Evolutionary conservation across 768 basidiomycete species (phyloP).

Genomic region (Amanita brunnescens): DNA sequence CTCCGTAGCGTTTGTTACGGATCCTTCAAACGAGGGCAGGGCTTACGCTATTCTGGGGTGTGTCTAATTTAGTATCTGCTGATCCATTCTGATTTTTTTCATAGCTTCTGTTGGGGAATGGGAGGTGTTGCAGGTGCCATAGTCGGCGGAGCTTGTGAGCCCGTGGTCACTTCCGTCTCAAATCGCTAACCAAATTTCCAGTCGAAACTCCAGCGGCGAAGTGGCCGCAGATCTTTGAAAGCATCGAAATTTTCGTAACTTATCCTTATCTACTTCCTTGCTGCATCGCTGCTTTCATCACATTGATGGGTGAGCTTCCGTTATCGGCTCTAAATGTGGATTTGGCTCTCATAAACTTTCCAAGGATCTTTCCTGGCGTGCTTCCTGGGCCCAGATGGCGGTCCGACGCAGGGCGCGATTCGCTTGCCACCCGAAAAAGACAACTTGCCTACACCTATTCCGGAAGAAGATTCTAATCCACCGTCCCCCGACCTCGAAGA

Average conservation of each 20-base stretch:
- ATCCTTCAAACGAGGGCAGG: slow-evolving; percentile 85
- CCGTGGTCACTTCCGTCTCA: background rate
- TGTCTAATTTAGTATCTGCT: slow-evolving; percentile 9
- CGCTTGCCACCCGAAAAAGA: slow-evolving; percentile 74
- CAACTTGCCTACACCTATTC: slow-evolving; percentile 39
- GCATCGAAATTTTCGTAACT: slow-evolving; percentile 54
- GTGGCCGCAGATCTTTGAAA: slow-evolving; percentile 70
- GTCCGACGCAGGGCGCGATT: slow-evolving; percentile 80
- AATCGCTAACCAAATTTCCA: slow-evolving; percentile 21
- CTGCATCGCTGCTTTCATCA: slow-evolving; percentile 65
- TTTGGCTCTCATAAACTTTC: slow-evolving; percentile 2
- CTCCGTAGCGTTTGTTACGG: slow-evolving; percentile 79
- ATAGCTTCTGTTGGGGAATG: slow-evolving; percentile 90
- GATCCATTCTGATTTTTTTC: slow-evolving; percentile 8
- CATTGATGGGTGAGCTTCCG: slow-evolving; percentile 48
- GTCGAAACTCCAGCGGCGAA: slow-evolving; percentile 81
- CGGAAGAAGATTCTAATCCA: slow-evolving; percentile 51
- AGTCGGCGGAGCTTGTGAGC: slow-evolving; percentile 75
- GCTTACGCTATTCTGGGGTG: slow-evolving; percentile 92
- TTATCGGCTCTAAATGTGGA: slow-evolving; percentile 7
- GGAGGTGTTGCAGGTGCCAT: slow-evolving; percentile 91
- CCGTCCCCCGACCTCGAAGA: slow-evolving; percentile 41
- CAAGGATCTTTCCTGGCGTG: slow-evolving; percentile 79
- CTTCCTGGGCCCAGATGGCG: slow-evolving; percentile 88
- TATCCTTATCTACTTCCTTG: slow-evolving; percentile 94